phyloP scores from a whole-genome alignment of 2,329 filamentous ascomycete genomes.

The Triangularia setosa region DNA sequence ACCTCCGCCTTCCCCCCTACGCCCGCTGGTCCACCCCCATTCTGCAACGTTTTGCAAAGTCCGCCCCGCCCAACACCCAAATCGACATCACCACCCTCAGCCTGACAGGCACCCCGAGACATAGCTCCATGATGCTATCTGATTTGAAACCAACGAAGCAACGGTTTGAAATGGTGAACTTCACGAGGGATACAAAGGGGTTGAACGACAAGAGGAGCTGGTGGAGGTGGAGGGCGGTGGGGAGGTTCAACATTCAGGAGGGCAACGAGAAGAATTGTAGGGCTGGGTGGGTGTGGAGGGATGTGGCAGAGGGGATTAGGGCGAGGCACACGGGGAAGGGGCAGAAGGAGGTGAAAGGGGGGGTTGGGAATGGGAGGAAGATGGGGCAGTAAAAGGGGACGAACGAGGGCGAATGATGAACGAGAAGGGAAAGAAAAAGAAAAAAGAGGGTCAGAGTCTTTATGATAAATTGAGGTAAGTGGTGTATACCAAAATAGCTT shows the following conservation, averaged over 20 bases:
- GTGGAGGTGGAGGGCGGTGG: constrained; percentile 37
- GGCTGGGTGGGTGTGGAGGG: constrained; percentile 37
- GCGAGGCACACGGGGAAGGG: constrained; percentile 11
- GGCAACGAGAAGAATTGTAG: constrained; percentile 24
- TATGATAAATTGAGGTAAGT: no score
- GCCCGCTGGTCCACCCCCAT: constrained; percentile 58
- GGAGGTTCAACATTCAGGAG: constrained; percentile 34
- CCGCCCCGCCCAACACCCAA: constrained; percentile 44
- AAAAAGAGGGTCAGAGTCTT: no score
- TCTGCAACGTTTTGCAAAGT: constrained; percentile 49
- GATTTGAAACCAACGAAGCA: constrained; percentile 32
- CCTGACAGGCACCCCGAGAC: constrained; percentile 50
- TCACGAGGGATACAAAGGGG: constrained; percentile 29
- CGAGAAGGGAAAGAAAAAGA: no score
- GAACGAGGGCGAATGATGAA: no score
- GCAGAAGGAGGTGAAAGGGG: background rate
- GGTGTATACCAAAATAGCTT: no score
- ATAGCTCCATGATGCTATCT: constrained; percentile 31
- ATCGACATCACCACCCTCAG: constrained; percentile 55
- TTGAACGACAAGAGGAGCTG: constrained; percentile 28
- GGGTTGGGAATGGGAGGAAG: background rate
- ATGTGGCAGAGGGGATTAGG: constrained; percentile 28
- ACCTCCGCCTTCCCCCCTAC: constrained; percentile 62
- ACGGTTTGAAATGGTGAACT: constrained; percentile 39
- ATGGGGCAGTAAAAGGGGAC: background rate